These are phyloP conservation scores for Asterionellopsis glacialis DNA, from an alignment of 108 stramenopile species.

Conservation along the genomic window DNA sequence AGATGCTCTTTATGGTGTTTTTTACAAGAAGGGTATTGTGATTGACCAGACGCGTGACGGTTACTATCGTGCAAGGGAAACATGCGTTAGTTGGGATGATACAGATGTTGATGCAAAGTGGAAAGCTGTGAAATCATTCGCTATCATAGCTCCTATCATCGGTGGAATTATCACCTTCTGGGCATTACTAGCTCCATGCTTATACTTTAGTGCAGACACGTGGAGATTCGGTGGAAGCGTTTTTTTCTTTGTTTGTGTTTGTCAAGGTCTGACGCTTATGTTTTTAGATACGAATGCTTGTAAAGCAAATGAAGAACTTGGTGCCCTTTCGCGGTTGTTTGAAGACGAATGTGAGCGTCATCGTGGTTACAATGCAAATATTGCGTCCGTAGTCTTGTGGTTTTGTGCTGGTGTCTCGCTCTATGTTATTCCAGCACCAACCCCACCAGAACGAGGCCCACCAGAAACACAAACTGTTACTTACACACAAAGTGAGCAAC, in stretches of 20 bases:
- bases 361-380: not conserved
- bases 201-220: slow-evolving; percentile 1
- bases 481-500: not conserved
- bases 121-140: slow-evolving; percentile 30
- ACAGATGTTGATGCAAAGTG: slow-evolving; percentile 28
- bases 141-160: slow-evolving; percentile 30
- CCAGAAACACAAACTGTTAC: not conserved
- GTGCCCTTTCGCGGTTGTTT: not conserved
- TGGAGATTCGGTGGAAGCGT: slow-evolving; percentile 6
- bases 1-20: not conserved
- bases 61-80: not conserved
- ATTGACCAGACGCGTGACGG: not conserved
- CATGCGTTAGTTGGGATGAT: slow-evolving; percentile 8
- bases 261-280: slow-evolving; percentile 34
- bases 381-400: slow-evolving; percentile 4
- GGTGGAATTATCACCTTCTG: slow-evolving; percentile 27
- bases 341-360: not conserved
- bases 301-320: slow-evolving; percentile 10
- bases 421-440: not conserved
- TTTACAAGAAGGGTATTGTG: not conserved
- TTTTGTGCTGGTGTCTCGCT: not conserved
- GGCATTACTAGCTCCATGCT: slow-evolving; percentile 20
- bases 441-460: not conserved
- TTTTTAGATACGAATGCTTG: slow-evolving; percentile 40
- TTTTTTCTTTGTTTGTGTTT: slow-evolving; percentile 23